phyloP scores from a whole-genome alignment of 257 asterid species.

The Nicotiana sylvestris region DNA sequence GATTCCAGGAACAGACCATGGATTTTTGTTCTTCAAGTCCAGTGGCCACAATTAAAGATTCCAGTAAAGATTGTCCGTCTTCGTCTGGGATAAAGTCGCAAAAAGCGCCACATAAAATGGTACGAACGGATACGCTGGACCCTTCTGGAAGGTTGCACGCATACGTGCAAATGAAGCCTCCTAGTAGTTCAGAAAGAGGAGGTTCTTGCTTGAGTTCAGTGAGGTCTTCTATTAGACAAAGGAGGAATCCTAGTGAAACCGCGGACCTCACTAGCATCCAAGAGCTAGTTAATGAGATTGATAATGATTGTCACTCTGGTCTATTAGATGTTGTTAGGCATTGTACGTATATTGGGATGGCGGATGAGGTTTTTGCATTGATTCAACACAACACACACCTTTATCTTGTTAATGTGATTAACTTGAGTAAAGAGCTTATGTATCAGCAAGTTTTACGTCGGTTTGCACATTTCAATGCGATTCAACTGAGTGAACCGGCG shows the following conservation, averaged over 20 bases:
- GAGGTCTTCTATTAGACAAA: conserved; percentile 78
- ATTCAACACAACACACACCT: conserved; percentile 85
- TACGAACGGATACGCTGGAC: conserved; percentile 84
- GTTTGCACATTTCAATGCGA: conserved; percentile 91
- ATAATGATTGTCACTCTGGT: conserved; percentile 67
- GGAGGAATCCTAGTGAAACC: conserved; percentile 84
- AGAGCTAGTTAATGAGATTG: conserved; percentile 69
- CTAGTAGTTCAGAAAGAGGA: conserved; percentile 50
- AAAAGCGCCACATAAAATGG: conserved; percentile 86
- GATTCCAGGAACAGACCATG: conserved; percentile 82
- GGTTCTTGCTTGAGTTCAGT: conserved; percentile 65
- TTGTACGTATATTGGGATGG: conserved; percentile 94
- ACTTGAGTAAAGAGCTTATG: conserved; percentile 97
- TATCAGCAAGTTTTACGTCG: conserved; percentile 90
- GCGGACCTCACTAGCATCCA: conserved; percentile 94
- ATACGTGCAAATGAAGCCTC: conserved; percentile 60
- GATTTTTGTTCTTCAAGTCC: conserved; percentile 47
- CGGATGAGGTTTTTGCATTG: conserved; percentile 79
- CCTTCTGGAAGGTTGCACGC: conserved; percentile 99
- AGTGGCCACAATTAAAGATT: conserved; percentile 35
- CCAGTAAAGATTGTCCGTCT: conserved; percentile 38
- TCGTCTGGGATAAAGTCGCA: conserved; percentile 57
- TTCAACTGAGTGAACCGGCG: conserved; percentile 91
- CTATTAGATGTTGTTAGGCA: conserved; percentile 72
- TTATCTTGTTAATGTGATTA: conserved; percentile 84